Evolutionary conservation across 1,284 basidiomycete genomes (phyloP).

Genomic region (Leccinum subrobustum): DNA sequence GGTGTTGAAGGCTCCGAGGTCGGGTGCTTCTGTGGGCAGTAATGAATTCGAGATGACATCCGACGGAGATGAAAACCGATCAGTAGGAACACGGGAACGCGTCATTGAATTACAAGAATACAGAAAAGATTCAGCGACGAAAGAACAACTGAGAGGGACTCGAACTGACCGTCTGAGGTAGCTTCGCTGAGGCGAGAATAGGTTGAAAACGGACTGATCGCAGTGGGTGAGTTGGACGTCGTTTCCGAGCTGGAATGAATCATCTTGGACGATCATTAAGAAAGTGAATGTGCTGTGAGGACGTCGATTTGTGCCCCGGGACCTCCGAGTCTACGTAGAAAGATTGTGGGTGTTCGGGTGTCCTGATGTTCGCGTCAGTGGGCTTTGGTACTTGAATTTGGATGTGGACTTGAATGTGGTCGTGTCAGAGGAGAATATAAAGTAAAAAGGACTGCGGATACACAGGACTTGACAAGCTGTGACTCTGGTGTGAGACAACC

Average conservation of each 20-base stretch:
- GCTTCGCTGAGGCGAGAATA: conserved; percentile 49
- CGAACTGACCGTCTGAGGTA: conserved; percentile 61
- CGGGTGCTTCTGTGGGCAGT: conserved; percentile 54
- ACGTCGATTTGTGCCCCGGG: neutral
- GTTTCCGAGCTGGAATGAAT: conserved; percentile 28
- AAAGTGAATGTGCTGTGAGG: neutral
- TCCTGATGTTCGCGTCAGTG: neutral
- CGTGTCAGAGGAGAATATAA: neutral
- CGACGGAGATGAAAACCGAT: conserved; percentile 9
- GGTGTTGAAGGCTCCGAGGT: conserved; percentile 70
- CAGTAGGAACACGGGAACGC: conserved; percentile 4
- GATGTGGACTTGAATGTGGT: neutral
- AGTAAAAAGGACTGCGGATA: neutral
- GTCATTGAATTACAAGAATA: neutral
- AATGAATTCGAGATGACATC: conserved; percentile 7
- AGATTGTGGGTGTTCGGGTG: neutral
- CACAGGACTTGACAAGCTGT: conserved; percentile 8
- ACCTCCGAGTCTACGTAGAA: neutral
- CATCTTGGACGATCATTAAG: conserved; percentile 17
- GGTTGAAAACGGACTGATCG: conserved; percentile 23
- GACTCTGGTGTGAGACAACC: conserved; percentile 8
- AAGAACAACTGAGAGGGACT: neutral
- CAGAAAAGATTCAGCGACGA: conserved; percentile 6
- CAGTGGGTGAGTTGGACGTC: conserved; percentile 20
- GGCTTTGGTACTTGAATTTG: neutral